These are phyloP conservation scores for Colletotrichum tropicicola DNA, from an alignment of 2,329 filamentous ascomycete species.

Conservation along the genomic window DNA sequence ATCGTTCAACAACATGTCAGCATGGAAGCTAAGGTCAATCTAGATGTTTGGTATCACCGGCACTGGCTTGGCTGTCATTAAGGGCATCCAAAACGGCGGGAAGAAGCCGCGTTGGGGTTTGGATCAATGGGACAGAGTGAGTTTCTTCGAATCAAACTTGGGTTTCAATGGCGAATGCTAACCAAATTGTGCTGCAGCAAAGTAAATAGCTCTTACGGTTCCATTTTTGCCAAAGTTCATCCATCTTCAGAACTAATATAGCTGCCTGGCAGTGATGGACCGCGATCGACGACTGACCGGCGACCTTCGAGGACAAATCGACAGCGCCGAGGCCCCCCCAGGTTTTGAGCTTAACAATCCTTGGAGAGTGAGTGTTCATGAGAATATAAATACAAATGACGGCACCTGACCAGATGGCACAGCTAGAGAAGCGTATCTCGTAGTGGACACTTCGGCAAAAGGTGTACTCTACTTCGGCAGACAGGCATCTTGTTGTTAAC, in stretches of 20 bases:
- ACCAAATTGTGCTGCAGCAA: conserved; percentile 55
- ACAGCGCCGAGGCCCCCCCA: conserved; percentile 61
- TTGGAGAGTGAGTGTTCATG: conserved; percentile 62
- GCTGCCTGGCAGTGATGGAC: conserved; percentile 70
- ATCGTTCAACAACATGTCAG: not conserved
- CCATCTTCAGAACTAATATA: no score
- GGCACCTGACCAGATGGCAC: conserved; percentile 30
- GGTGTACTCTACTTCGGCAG: conserved; percentile 10
- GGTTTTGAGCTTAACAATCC: conserved; percentile 72
- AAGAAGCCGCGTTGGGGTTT: conserved; percentile 68
- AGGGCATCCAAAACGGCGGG: conserved; percentile 66
- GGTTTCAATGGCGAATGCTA: conserved; percentile 34
- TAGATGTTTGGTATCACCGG: conserved; percentile 73
- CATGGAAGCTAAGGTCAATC: conserved; percentile 35
- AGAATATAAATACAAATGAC: no score
- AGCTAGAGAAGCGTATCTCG: conserved; percentile 64
- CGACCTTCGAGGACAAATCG: conserved; percentile 65
- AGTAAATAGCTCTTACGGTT: conserved; percentile 51
- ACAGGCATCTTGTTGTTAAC: not conserved
- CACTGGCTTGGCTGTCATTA: conserved; percentile 65
- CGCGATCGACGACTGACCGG: conserved; percentile 71
- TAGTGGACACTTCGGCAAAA: conserved; percentile 38
- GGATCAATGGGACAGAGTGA: conserved; percentile 71
- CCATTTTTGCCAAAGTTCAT: no score
- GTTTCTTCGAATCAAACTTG: conserved; percentile 31